Percentiles rank a stretch among this genome's conserved stretches.
phyloP scores from a whole-genome alignment of 2,329 filamentous ascomycete species.

The Phyllosticta paracitricarpa region DNA sequence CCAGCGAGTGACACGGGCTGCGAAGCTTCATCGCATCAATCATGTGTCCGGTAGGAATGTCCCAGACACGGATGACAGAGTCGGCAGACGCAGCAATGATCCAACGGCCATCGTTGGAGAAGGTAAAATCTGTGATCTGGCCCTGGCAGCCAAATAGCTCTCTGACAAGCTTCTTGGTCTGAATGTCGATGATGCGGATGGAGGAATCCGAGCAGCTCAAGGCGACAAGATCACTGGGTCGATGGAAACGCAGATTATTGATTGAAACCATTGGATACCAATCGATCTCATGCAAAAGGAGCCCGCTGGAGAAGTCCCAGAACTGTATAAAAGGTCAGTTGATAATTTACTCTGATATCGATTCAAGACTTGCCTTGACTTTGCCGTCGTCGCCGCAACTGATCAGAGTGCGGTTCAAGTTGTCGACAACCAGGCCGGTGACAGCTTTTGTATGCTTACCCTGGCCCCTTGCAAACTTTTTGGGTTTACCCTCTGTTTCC shows the following conservation, averaged over 20 bases:
- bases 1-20: conserved; percentile 69
- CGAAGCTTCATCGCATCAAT: conserved; percentile 82
- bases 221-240: conserved; percentile 73
- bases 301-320: conserved; percentile 87
- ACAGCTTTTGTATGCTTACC: conserved; percentile 74
- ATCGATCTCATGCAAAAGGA: conserved; percentile 68
- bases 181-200: conserved; percentile 80
- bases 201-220: conserved; percentile 83
- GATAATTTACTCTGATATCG: neutral
- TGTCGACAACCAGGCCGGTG: conserved; percentile 79
- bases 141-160: conserved; percentile 68
- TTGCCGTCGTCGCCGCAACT: conserved; percentile 86
- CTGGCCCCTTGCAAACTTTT: conserved; percentile 38
- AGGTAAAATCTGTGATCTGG: conserved; percentile 38
- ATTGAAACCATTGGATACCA: conserved; percentile 72
- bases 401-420: conserved; percentile 75
- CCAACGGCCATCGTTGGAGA: conserved; percentile 91
- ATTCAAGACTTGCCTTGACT: conserved; percentile 50
- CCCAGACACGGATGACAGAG: conserved; percentile 76
- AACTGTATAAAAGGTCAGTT: conserved; percentile 43
- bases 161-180: conserved; percentile 82
- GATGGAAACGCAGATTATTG: conserved; percentile 68
- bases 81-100: conserved; percentile 80
- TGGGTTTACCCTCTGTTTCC: conserved; percentile 36
- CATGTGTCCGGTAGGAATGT: conserved; percentile 87